Conservation (phyloP, 495 filamentous ascomycete genomes). For the Cudoniella acicularis region DNA sequence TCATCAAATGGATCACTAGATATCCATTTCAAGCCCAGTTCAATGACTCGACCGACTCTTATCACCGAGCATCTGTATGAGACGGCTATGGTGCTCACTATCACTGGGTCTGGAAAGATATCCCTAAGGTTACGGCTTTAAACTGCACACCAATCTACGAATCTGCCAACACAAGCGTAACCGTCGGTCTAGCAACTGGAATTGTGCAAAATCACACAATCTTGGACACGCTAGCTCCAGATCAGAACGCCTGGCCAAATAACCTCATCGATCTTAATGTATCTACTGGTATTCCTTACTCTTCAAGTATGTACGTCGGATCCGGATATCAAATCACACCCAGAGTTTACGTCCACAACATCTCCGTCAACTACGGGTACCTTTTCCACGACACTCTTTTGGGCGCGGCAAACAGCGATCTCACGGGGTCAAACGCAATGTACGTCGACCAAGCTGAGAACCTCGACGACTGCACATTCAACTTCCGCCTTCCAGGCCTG, state of each 20-base stretch:
- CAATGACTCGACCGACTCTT: background rate
- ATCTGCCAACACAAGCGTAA: slow-evolving; percentile 29
- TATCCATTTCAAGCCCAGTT: slow-evolving; percentile 12
- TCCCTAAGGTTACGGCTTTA: slow-evolving; percentile 23
- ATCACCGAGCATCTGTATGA: background rate
- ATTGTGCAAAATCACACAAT: slow-evolving; percentile 30
- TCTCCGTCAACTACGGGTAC: slow-evolving; percentile 29
- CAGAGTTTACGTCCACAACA: slow-evolving; percentile 3
- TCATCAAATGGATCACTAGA: slow-evolving; percentile 33
- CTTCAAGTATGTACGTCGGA: slow-evolving; percentile 1
- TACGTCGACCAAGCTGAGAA: slow-evolving; percentile 22
- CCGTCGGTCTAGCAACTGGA: slow-evolving; percentile 27
- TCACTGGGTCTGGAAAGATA: slow-evolving; percentile 27
- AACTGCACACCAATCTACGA: slow-evolving; percentile 36
- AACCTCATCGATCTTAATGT: slow-evolving; percentile 23
- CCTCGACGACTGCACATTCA: slow-evolving; percentile 34
- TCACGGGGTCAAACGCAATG: background rate
- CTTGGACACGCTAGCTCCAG: slow-evolving; percentile 12
- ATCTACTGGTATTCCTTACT: slow-evolving; percentile 14
- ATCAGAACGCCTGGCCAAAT: slow-evolving; percentile 25
- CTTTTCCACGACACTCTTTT: slow-evolving; percentile 33
- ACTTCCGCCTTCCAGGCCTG: slow-evolving; percentile 32
- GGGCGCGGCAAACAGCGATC: slow-evolving; percentile 25
- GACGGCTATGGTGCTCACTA: background rate
- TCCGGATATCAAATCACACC: background rate